Percentiles rank a stretch among this genome's conserved stretches.
These are phyloP conservation scores for Colletotrichum salicis DNA, from an alignment of 2,329 filamentous ascomycete species.

Conservation along the genomic window DNA sequence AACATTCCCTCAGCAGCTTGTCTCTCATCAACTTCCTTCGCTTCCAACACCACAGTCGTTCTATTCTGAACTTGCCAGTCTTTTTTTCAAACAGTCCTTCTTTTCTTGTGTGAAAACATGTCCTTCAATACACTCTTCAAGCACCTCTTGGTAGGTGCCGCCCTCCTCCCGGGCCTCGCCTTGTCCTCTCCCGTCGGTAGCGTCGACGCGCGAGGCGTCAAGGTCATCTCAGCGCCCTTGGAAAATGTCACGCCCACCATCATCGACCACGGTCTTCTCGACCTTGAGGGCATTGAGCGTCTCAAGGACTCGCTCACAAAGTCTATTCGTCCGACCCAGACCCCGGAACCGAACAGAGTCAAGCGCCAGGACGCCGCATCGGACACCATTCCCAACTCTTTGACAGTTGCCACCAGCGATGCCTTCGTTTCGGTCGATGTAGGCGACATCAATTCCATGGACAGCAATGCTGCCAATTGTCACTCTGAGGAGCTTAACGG, in stretches of 20 bases:
- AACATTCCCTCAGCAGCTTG: background rate
- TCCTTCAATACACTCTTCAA: constrained; percentile 2
- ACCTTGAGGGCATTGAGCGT: constrained; percentile 5
- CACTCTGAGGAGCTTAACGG: constrained; percentile 18
- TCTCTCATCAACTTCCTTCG: background rate
- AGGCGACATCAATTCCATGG: constrained; percentile 6
- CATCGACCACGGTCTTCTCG: constrained; percentile 15
- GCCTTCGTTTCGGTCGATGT: constrained; percentile 23
- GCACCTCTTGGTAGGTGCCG: background rate
- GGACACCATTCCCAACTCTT: background rate
- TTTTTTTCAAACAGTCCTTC: background rate
- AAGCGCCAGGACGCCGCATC: background rate
- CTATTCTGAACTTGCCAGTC: background rate
- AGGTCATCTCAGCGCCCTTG: background rate
- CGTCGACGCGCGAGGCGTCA: background rate
- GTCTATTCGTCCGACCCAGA: background rate
- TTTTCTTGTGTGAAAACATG: background rate
- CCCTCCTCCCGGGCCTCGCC: background rate
- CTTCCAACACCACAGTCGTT: background rate
- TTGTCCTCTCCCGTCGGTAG: constrained; percentile 10
- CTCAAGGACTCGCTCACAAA: constrained; percentile 11
- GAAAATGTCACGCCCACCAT: background rate
- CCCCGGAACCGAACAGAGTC: background rate
- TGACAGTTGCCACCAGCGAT: background rate
- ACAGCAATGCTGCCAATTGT: constrained; percentile 1